Base-by-base conservation (phyloP, 1,284 basidiomycete genomes). In the Fomitopsis palustris region DNA sequence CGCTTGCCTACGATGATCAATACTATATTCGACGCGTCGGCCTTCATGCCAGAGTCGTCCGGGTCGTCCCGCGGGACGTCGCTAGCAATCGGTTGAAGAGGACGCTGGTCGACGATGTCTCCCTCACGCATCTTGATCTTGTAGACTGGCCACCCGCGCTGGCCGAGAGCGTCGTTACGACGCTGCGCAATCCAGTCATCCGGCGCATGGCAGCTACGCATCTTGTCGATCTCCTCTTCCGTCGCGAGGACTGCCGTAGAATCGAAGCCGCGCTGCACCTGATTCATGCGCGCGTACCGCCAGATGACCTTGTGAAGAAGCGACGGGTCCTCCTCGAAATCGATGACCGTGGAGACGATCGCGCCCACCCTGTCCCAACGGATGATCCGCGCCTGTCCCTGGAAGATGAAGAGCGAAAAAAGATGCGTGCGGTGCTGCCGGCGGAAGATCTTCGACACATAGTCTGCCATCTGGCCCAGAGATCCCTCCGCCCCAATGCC, bases 281-380 rank as follows among this genome's bases (percentile, higher is more conserved):
- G 31, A 6, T n/a, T 29, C 53, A 63, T 53, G 23, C 60, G 23
- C 17, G 58, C 56, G 29, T 56, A 64, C 4, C 63, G 58, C 57
- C 58, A 61, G 14, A 67, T 43, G 55, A 65, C 61, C 21, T 61
- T 53, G 25, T 41, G 41, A 12, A 67, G 57, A 6, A 56, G 7
- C 1, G 39, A 25, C 3, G 61, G 60, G 8, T 61, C 14, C 14
- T 56, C 21, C 21, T 43, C 47, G 51, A 61, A 62, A 53, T 64
- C 37, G 57, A 67, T 63, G 9, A 25, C 31, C 23, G 55, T 42
- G 7, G 61, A 54, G 33, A 62, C 58, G 16, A 64, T 60, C 25
- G 58, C 57, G 2, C 62, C 64, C 19, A 60, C 58, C 23, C 57
- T 57, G 53, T 67, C 64, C 61, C 62, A 64, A 23, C 55, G 62